Conservation (phyloP, 805 yeast genomes). For the Saccharomycopsis javanensis region DNA sequence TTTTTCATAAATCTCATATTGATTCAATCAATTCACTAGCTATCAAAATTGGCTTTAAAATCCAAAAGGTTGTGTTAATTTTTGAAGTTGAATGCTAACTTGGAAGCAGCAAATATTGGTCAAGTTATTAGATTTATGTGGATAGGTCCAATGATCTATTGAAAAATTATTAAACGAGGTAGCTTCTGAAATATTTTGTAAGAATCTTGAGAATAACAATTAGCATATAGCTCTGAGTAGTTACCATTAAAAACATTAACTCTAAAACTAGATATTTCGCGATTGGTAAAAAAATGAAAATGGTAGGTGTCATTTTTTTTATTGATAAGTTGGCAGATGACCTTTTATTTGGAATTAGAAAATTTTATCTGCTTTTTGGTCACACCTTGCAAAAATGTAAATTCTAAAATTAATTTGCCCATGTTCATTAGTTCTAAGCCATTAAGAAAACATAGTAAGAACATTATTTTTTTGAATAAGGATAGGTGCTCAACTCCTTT, state of each 20-base stretch:
- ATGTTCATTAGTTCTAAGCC: neutral
- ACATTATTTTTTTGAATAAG: neutral
- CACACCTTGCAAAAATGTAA: no score
- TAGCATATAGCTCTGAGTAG: neutral
- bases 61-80: constrained; percentile 6
- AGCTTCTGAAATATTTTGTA: constrained; percentile 23
- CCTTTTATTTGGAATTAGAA: no score
- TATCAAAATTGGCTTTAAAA: no score
- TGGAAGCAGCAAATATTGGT: constrained; percentile 46
- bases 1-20: constrained; percentile 15
- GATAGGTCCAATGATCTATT: no score
- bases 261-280: neutral
- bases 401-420: no score
- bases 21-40: neutral
- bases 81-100: constrained; percentile 26
- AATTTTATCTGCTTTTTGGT: no score
- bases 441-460: neutral
- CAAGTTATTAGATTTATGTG: no score
- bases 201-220: neutral
- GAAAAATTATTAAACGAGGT: no score
- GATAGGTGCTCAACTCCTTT: no score
- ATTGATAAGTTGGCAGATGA: no score
- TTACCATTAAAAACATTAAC: neutral
- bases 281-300: neutral
- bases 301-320: no score